phyloP scores from a whole-genome alignment of 805 yeast species.

The Myxozyma monticola region DNA sequence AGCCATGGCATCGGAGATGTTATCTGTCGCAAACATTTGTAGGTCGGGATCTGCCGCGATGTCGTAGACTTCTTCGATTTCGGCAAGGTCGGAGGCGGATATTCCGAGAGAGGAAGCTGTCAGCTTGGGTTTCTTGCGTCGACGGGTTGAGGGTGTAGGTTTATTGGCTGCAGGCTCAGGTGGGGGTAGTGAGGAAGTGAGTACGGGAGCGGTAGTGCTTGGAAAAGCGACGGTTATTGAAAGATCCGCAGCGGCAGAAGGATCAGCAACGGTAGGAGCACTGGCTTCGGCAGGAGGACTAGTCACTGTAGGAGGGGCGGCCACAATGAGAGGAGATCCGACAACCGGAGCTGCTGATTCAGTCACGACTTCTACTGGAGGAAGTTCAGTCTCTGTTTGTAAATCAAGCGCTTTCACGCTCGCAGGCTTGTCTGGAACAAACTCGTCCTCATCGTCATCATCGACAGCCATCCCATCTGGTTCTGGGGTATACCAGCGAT shows the following conservation, averaged over 20 bases:
- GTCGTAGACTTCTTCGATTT: conserved; percentile 19
- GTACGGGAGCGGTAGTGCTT: not conserved
- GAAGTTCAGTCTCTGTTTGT: too few species aligned
- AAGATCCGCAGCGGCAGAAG: not conserved
- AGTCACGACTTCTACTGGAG: too few species aligned
- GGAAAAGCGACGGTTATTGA: not conserved
- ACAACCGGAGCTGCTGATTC: too few species aligned
- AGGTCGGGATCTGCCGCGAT: conserved; percentile 14
- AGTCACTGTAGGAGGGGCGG: too few species aligned
- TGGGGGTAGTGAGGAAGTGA: not conserved
- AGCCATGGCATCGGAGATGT: conserved; percentile 34
- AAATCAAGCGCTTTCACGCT: too few species aligned
- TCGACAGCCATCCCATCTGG: not conserved
- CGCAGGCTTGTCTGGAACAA: too few species aligned
- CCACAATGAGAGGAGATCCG: too few species aligned
- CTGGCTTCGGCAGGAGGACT: too few species aligned
- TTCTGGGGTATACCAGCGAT: not conserved
- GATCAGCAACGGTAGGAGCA: not conserved
- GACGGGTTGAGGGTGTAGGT: not conserved
- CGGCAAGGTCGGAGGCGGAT: conserved; percentile 7
- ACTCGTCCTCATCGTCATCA: not conserved
- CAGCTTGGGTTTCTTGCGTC: not conserved
- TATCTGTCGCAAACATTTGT: conserved; percentile 26
- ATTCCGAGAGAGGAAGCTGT: not conserved
- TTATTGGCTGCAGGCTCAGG: not conserved